Evolutionary conservation across 2,329 filamentous ascomycete species (phyloP).

Genomic region (Alternaria burnsii): DNA sequence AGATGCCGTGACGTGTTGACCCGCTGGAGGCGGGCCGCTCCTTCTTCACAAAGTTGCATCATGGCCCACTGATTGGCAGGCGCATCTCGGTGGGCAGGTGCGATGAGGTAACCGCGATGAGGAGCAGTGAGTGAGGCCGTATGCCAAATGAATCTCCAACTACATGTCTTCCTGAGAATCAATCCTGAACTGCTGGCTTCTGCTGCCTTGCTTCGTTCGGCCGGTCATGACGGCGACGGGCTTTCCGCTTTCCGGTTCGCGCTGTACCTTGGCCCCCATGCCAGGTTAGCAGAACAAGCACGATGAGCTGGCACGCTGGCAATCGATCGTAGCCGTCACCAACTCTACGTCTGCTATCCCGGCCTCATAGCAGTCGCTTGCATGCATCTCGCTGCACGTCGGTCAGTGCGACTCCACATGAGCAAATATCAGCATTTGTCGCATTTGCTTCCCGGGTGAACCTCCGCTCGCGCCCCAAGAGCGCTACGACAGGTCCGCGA

Average conservation of each 20-base stretch:
- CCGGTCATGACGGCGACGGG: conserved; percentile 16
- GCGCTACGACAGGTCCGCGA: conserved; percentile 8
- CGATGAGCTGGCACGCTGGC: conserved; percentile 18
- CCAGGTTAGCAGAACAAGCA: conserved; percentile 26
- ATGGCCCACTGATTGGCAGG: conserved; percentile 23
- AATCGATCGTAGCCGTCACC: conserved; percentile 19
- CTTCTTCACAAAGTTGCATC: conserved; percentile 9
- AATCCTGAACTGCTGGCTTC: not conserved
- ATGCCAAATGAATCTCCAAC: not conserved
- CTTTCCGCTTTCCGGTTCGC: conserved; percentile 15
- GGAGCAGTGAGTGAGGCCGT: conserved; percentile 10
- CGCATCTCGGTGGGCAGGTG: conserved; percentile 13
- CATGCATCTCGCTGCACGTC: conserved; percentile 17
- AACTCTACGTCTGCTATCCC: conserved; percentile 11
- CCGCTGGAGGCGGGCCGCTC: conserved; percentile 20
- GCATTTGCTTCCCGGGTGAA: conserved; percentile 10
- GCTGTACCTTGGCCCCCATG: conserved; percentile 25
- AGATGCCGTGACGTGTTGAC: conserved; percentile 13
- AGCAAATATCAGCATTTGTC: conserved; percentile 13
- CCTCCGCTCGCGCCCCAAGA: conserved; percentile 9
- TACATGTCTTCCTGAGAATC: not conserved
- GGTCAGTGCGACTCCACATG: conserved; percentile 19
- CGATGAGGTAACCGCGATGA: conserved; percentile 19
- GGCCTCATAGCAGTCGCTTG: conserved; percentile 18
- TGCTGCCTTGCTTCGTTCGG: conserved; percentile 14